phyloP scores from a whole-genome alignment of 768 basidiomycete species.

The Lactifluus piperatus region DNA sequence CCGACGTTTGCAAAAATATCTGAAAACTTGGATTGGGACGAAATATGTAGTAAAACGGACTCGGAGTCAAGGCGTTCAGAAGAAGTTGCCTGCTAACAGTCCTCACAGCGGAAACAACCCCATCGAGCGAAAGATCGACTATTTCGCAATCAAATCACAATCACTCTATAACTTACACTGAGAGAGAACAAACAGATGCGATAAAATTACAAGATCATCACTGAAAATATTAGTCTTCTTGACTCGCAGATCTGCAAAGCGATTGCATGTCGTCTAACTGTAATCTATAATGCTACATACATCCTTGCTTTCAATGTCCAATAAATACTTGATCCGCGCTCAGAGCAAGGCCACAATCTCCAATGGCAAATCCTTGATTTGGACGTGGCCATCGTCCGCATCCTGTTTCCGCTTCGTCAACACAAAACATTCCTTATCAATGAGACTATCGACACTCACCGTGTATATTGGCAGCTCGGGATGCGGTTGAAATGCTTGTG shows the following conservation, averaged over 20 bases:
- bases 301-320: not conserved
- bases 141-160: not conserved
- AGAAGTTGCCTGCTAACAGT: no score
- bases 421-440: not conserved
- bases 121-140: no score
- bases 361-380: slow-evolving; percentile 59
- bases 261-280: not conserved
- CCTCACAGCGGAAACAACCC: no score
- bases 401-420: slow-evolving; percentile 38
- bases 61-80: no score
- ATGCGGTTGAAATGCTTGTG: slow-evolving; percentile 83
- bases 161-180: not conserved
- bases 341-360: slow-evolving; percentile 79
- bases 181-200: not conserved
- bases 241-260: not conserved
- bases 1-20: no score
- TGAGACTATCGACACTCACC: slow-evolving; percentile 35
- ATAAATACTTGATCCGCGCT: slow-evolving; percentile 5
- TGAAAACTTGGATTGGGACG: no score
- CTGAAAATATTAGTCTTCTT: not conserved
- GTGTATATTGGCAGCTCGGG: slow-evolving; percentile 80
- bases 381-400: slow-evolving; percentile 78
- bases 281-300: slow-evolving; percentile 3
- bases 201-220: slow-evolving; percentile 4
- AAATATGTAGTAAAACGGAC: no score